Evolutionary conservation across 1,284 basidiomycete genomes (phyloP), one percentile per base, ranked within the genome.

Genomic region (Sphagnurus paluster): DNA sequence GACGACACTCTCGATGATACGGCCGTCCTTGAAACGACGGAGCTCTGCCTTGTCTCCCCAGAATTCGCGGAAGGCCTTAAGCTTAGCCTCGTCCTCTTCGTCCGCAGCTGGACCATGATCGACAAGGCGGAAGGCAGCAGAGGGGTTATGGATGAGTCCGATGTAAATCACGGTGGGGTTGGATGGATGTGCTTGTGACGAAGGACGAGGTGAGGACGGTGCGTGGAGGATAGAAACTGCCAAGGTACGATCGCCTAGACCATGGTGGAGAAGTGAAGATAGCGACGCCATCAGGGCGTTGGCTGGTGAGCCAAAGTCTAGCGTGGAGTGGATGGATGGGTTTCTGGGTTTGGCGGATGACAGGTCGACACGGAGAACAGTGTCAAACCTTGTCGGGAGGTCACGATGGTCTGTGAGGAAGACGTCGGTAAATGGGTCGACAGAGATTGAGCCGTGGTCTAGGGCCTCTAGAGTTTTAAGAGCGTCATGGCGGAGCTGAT

Each of bases 21-120:
- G 79, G 0, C 96, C 96, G 60, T 99, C 95, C 65, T 98, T 95
- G 77, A 99, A 99, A 14, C 96, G 82, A n/a, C 97, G 81, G 16
- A 98, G 72, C 64, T 99, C 96, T 0, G 95, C 86, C 62, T 92
- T 91, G 39, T 83, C 75, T 1, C 95, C 96, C 97, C 97, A 99
- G 52, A 99, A 77, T 2, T 82, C 77, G 28, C 87, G 81, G 75
- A 98, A 99, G 1, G 69, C 72, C 34, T 77, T 70, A 0, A 80
- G 72, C 14, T 71, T 71, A 10, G 66, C 57, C n/a, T 72, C 63
- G 40, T 82, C 73, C 32, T 74, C 63, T 36, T 87, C 80, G 9
- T 84, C 82, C 0, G 81, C 87, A 0, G 87, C 65, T 0, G 97
- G 93, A 1, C 94, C 94, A 54, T 92, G 87, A 57, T 96, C 93